Conservation (phyloP, 371 early-diverging fungal genomes). For the Saksenaea oblongispora region DNA sequence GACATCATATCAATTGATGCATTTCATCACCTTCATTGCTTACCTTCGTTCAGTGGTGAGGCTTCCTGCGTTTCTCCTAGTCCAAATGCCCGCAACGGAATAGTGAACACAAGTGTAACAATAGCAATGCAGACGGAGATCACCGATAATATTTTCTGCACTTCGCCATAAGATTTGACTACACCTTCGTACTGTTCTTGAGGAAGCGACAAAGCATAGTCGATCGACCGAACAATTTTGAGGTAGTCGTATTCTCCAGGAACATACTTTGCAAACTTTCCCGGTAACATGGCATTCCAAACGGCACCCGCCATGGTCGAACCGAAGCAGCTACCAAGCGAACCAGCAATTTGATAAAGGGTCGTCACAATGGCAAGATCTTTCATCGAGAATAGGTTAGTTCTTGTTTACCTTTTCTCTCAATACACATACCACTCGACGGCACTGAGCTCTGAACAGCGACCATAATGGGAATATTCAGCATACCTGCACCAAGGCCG, state of each 20-base stretch:
- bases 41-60: neutral
- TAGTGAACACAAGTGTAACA: conserved; percentile 23
- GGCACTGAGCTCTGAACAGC: conserved; percentile 43
- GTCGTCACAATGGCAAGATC: conserved; percentile 42
- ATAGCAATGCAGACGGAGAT: conserved; percentile 28
- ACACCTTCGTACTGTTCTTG: conserved; percentile 31
- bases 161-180: conserved; percentile 27
- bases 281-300: conserved; percentile 40
- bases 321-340: conserved; percentile 34
- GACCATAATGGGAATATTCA: conserved; percentile 31
- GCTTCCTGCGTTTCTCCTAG: conserved; percentile 9
- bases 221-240: conserved; percentile 26
- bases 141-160: conserved; percentile 31
- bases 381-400: neutral
- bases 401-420: neutral
- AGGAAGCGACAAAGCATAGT: conserved; percentile 26
- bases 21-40: neutral
- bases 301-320: conserved; percentile 39
- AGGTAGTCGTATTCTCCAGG: conserved; percentile 37
- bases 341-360: conserved; percentile 35
- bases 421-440: conserved; percentile 22
- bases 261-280: conserved; percentile 27
- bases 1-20: neutral
- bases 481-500: conserved; percentile 40
- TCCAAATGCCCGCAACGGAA: conserved; percentile 38